Base-by-base conservation (phyloP, 192 early-diverging fungal species). In the Chytriomyces sp. region DNA sequence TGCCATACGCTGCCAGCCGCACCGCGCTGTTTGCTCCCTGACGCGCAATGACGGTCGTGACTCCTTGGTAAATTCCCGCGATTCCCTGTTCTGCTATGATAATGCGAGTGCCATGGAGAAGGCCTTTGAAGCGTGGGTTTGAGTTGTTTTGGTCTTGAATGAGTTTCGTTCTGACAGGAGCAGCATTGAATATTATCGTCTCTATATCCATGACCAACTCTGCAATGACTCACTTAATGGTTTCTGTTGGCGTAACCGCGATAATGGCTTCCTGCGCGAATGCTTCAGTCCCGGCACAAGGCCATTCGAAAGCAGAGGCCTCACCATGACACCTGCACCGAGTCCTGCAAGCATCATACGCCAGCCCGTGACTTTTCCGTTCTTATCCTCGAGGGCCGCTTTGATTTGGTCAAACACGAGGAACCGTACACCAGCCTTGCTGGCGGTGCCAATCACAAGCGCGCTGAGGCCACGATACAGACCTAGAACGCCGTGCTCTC, bases 1-100 rank as follows among this genome's bases (percentile, higher is more conserved):
- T 72, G 8, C 91, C 93, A 74, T 96, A 99, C 2, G 89, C 87
- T 1, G 91, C 89, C 76, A 99, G 91, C 52, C 97, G 85, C 4
- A 99, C 93, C 6, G 94, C 96, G 62, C 91, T 91, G 75, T 98
- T 98, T 22, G 97, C 97, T 28, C 94, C 95, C 78, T 99, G 97
- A 32, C 95, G 85, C 37, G 91, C 91, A 88, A 99, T 91, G 3
- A 97, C 97, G 1, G 97, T 90, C 8, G 88, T 87, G 12, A 96
- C 80, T 2, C 97, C 97, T 4, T 95, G 86, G 77, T 96, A 99
- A 55, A 98, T 85, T 4, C 95, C 95, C 34, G 78, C 75, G 17
- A 94, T 28, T 7, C 95, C 95, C 38, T 93, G 91, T 36, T 82
- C 81, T 4, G 80, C 80, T 17, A 95, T 72, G 38, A 94, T 92